Base-by-base conservation (phyloP, 805 yeast species). In the Lipomyces sp. region DNA sequence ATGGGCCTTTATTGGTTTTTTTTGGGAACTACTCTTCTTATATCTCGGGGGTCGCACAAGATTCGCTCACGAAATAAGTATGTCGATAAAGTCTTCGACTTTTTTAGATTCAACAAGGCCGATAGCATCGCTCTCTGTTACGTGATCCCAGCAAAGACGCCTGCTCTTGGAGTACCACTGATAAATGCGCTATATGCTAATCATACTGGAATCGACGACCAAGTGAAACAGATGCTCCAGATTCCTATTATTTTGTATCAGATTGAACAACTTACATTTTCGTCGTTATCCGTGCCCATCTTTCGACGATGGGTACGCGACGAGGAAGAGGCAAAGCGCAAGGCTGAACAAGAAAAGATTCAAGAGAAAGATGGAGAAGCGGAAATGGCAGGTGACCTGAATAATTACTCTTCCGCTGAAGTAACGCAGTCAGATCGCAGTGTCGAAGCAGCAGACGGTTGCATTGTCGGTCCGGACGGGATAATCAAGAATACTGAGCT, bases 61-160 rank as follows among this genome's bases (percentile, higher is more conserved):
- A 5, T 55, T 3, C 56, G 26, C 13, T 55, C 47, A 42, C 10
- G 52, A 23, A 55, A 55, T 40, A 47, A 55, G 31, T 52, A 52
- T 28, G 42, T 51, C 5, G 59, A 55, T 13, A 45, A 33, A 3
- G 24, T 43, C 26, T 31, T 55, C 10, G 52, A 47, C n/a, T 47
- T 52, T 10, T 87, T 87, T 61, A 84, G 84, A 67, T 84, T 84
- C 67, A 74, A 74, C 63, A 79, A 82, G 61, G 68, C 72, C 45
- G 95, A 89, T 62, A 79, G 95, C 0, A 85, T 86, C 29, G 76
- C 90, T 8, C 76, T 89, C 42, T 78, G 89, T 83, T 75, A 86
- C 55, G 86, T 95, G 67, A 95, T 95, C 7, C 91, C 95, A 3
- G 95, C 96, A 1, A 88, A 88, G 66, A 88, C 96, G 0, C 96